phyloP scores from a whole-genome alignment of 306 rosid species.

The Quercus engelmannii region DNA sequence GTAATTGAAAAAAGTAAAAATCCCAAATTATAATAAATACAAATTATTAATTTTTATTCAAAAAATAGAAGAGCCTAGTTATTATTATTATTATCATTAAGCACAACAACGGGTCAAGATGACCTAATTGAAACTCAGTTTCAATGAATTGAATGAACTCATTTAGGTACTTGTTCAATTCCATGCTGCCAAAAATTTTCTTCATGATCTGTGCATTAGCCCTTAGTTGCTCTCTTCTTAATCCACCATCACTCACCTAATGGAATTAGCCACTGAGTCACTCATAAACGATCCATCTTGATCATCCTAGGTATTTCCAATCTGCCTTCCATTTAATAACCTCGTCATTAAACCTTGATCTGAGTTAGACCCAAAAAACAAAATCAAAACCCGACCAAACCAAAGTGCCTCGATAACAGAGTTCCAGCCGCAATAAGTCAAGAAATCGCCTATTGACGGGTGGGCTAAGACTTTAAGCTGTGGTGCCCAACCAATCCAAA shows the following conservation, averaged over 20 bases:
- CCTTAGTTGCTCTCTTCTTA: constrained; percentile 24
- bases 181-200: constrained; percentile 25
- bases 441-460: constrained; percentile 36
- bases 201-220: constrained; percentile 21
- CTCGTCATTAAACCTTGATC: constrained; percentile 47
- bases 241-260: constrained; percentile 39
- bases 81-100: too few relatives aligned
- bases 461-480: constrained; percentile 37
- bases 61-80: too few relatives aligned
- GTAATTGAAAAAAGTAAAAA: too few relatives aligned
- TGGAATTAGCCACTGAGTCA: constrained; percentile 30
- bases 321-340: constrained; percentile 25
- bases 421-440: constrained; percentile 54
- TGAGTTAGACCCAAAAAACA: constrained; percentile 24
- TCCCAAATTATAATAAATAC: too few relatives aligned
- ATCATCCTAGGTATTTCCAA: constrained; percentile 34
- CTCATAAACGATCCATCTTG: constrained; percentile 35
- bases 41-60: too few relatives aligned
- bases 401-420: constrained; percentile 47
- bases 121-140: too few relatives aligned
- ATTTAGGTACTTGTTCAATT: background rate
- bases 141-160: too few relatives aligned
- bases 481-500: constrained; percentile 37
- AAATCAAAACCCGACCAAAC: constrained; percentile 34
- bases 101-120: too few relatives aligned